Evolutionary conservation across 1,284 basidiomycete species (phyloP).

Genomic region (Peniophora sp.): DNA sequence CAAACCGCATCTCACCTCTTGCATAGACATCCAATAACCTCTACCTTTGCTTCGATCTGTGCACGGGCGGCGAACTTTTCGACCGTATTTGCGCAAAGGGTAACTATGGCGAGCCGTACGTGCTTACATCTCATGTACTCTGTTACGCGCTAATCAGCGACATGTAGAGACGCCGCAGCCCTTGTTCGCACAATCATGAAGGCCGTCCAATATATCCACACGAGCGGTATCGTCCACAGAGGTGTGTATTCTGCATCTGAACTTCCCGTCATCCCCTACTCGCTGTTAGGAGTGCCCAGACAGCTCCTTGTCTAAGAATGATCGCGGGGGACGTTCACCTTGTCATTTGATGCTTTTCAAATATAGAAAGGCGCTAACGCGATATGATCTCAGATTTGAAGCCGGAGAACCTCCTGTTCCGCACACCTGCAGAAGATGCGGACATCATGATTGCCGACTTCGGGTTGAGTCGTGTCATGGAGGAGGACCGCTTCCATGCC

Average conservation of each 20-base stretch:
- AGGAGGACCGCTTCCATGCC: slow-evolving; percentile 82
- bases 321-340: background rate
- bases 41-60: slow-evolving; percentile 93
- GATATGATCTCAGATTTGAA: slow-evolving; percentile 67
- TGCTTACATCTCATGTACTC: slow-evolving; percentile 8
- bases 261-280: no score
- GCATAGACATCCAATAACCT: slow-evolving; percentile 84
- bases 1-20: background rate
- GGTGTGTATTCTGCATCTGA: slow-evolving; percentile 33
- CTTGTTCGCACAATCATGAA: slow-evolving; percentile 84
- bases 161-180: slow-evolving; percentile 75
- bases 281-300: no score
- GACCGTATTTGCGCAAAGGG: slow-evolving; percentile 98
- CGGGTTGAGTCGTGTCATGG: slow-evolving; percentile 84
- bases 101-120: slow-evolving; percentile 90
- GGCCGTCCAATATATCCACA: slow-evolving; percentile 90
- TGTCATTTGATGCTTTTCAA: background rate
- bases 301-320: no score
- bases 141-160: slow-evolving; percentile 3
- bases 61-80: slow-evolving; percentile 96
- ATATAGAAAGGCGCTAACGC: no score
- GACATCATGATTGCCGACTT: slow-evolving; percentile 98
- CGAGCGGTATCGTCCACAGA: slow-evolving; percentile 92
- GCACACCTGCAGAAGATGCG: slow-evolving; percentile 82
- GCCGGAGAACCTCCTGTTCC: slow-evolving; percentile 96